A percentile compares a stretch with the other conserved stretches of the same genome.
phyloP scores from a whole-genome alignment of 768 basidiomycete genomes.

The Phaeolepiota aurea region DNA sequence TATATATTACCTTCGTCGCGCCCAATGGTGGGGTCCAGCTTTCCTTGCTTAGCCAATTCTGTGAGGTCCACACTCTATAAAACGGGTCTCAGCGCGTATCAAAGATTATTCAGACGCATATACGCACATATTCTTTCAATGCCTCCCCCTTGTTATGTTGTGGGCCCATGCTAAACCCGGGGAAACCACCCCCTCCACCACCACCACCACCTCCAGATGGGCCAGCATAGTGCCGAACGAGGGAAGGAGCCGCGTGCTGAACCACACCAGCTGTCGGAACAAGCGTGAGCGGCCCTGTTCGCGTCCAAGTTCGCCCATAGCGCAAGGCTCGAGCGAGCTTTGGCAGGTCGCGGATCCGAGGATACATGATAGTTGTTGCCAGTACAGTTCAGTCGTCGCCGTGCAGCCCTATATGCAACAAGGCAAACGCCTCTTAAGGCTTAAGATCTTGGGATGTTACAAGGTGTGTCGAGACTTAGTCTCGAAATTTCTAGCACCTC shows the following conservation, averaged over 20 bases:
- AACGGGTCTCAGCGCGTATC: too few species aligned
- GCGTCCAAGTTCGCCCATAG: slow-evolving; percentile 15
- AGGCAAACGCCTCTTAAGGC: too few species aligned
- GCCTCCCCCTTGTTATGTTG: slow-evolving; percentile 78
- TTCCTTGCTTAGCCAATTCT: slow-evolving; percentile 74
- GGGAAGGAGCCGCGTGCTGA: not conserved
- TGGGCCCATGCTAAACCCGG: slow-evolving; percentile 48
- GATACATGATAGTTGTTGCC: too few species aligned
- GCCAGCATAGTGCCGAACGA: slow-evolving; percentile 34
- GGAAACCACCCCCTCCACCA: slow-evolving; percentile 42
- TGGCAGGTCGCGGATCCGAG: not conserved
- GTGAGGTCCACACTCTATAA: slow-evolving; percentile 75
- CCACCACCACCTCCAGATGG: slow-evolving; percentile 24
- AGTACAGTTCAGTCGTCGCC: too few species aligned
- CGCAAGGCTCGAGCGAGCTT: not conserved
- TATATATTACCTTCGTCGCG: slow-evolving; percentile 59
- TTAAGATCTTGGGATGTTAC: too few species aligned
- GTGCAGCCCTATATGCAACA: too few species aligned
- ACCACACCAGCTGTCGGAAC: slow-evolving; percentile 15
- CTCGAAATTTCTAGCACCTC: too few species aligned
- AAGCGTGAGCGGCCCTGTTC: slow-evolving; percentile 15
- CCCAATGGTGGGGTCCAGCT: slow-evolving; percentile 87
- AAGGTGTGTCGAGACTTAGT: too few species aligned
- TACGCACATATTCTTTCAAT: slow-evolving; percentile 62
- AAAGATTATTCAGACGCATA: too few species aligned